Percentiles rank a stretch among this genome's conserved stretches.
These are phyloP conservation scores for Kokia cookei DNA, from an alignment of 441 rosid genomes.

Conservation along the genomic window DNA sequence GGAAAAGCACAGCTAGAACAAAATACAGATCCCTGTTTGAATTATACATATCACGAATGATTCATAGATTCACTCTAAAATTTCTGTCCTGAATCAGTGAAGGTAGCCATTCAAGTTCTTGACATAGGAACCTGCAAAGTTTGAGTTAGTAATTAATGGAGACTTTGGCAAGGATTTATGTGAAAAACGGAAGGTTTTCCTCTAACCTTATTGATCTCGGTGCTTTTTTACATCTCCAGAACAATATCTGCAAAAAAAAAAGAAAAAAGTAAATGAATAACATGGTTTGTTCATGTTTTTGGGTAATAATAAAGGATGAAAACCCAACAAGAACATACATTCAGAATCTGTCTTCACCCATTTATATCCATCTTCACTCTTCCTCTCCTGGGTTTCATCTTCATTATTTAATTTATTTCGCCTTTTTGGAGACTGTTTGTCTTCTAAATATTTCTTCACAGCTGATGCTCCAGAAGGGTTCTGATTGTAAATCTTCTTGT, in stretches of 20 bases:
- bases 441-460: constrained; percentile 44
- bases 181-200: background rate
- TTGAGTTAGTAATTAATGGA: background rate
- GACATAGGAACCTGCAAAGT: background rate
- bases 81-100: background rate
- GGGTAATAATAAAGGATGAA: background rate
- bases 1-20: background rate
- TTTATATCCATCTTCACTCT: constrained; percentile 43
- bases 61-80: background rate
- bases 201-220: background rate
- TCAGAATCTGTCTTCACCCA: constrained; percentile 98
- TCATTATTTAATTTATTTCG: constrained; percentile 18
- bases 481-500: constrained; percentile 68
- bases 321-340: constrained; percentile 41
- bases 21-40: background rate
- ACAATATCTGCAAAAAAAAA: constrained; percentile 65
- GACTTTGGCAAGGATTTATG: background rate
- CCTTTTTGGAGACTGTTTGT: constrained; percentile 20
- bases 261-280: background rate
- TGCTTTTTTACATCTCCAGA: constrained; percentile 61
- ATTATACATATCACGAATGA: background rate
- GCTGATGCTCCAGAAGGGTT: constrained; percentile 48
- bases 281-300: background rate
- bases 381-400: constrained; percentile 30
- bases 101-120: background rate